Base-by-base conservation (phyloP, 1,284 basidiomycete genomes). In the Malassezia globosa region DNA sequence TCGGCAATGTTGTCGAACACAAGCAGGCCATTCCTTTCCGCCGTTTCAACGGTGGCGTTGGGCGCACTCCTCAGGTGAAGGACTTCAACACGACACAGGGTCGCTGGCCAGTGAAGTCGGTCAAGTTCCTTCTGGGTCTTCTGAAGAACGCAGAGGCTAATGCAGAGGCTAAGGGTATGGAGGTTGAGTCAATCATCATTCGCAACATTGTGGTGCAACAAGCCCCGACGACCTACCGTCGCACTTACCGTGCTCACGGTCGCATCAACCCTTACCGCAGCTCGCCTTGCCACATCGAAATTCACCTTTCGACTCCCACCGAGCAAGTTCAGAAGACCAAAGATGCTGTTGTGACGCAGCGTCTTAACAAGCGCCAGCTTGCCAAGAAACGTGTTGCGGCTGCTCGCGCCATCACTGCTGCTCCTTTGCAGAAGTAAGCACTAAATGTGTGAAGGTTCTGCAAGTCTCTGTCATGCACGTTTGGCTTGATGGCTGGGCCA, bases 51-150 rank as follows among this genome's bases (percentile, higher is more conserved):
- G 94, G 94, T 73, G 88, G 90, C 78, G 87, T 95, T 72, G 94
- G 94, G 71, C 85, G 94, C 70, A 84, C 92, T 66, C 83, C 84
- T 73, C 94, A 97, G 79, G 94, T 89, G 55, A 95, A 95, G 78
- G 83, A 90, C 76, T 94, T 94, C 79, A 87, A 87, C 77, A 81
- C 87, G 55, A 95, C 90, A 59, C 88, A 94, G 78, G 73, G 94
- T 83, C 94, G 94, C 74, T 97, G 94, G 94, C 94, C 94, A 74
- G 89, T 89, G 78, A 97, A 99, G 79, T 96, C 92, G 55, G 83
- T 95, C 76, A 84, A 85, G 75, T 95, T 90, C 80, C 82, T 99
- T 72, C 80, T 84, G 60, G 82, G 85, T 63, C 82, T 99, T 52
- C 77, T 99, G 66, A 97, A 97, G 82, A 99, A 97, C 76, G 94